Evolutionary conservation across 1,284 basidiomycete genomes (phyloP), one percentile per base, ranked within the genome.

Genomic region (Bondarzewia mesenterica): DNA sequence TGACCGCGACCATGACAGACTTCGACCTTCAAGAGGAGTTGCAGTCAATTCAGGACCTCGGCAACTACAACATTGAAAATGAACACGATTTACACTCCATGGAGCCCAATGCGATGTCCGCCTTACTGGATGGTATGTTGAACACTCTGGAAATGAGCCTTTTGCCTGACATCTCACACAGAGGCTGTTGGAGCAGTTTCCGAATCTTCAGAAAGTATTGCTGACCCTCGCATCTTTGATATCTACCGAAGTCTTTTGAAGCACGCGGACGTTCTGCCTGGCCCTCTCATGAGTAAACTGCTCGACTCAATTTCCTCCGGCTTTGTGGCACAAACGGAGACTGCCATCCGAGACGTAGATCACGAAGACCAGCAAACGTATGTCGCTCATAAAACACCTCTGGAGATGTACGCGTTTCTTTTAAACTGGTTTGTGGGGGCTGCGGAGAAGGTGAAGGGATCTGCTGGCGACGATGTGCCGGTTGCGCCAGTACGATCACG

Each of bases 351-450:
- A 46, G 83, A 89, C 51, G 62, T 85, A 27, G 82, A 86, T 23
- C 70, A 80, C 27, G 82, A 82, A 18, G 85, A 90, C 47, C 81
- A 84, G 52, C 78, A 88, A 42, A 74, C 76, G 0, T 80, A 85
- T 51, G 69, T 79, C 55, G 63, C 74, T 0, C 90, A 93, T 66
- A 85, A 85, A 60, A 60, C 63, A 1, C 79, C 89, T 0, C 70
- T 96, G 44, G 93, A 96, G 63, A 83, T 87, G 72, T 95, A 90
- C 63, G 86, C 85, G 3, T 96, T 95, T 62, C 69, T 95, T 18
- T 65, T 95, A 7, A 74, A 84, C 54, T 95, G 91, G 91, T 92
- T 92, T 60, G 84, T 89, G 18, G 67, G 69, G 15, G 80, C 80
- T 0, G 85, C 82, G 1, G 90, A 94, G 64, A 85, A 83, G 54